A percentile compares a stretch with the other conserved stretches of the same genome.
Conservation (phyloP, 495 filamentous ascomycete genomes). For the Penicillium pulvis region DNA sequence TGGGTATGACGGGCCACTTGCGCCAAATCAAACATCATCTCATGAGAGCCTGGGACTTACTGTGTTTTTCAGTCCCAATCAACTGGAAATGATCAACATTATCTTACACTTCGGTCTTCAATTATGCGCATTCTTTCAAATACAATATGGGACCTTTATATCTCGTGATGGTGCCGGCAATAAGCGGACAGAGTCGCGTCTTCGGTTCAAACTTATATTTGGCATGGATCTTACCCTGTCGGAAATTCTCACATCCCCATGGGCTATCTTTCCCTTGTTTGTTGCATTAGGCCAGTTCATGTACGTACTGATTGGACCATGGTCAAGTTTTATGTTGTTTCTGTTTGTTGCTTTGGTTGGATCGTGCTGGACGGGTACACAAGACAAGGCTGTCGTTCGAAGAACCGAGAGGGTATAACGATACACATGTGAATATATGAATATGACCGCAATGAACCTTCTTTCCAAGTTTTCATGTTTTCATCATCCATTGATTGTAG, state of each 20-base stretch:
- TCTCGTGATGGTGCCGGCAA: background rate
- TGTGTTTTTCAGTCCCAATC: background rate
- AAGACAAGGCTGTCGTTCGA: background rate
- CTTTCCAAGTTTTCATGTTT: background rate
- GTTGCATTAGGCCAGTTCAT: background rate
- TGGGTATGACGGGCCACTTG: background rate
- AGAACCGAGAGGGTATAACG: background rate
- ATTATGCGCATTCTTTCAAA: background rate
- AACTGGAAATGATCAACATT: background rate
- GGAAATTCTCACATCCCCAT: background rate
- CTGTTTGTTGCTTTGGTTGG: background rate
- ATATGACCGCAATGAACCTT: background rate
- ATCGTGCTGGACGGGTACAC: background rate
- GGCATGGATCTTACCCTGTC: background rate
- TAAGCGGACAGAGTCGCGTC: background rate
- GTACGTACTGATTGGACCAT: background rate
- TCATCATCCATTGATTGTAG: background rate
- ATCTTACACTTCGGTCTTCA: background rate
- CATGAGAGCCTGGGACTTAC: background rate
- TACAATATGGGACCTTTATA: background rate
- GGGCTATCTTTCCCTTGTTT: background rate
- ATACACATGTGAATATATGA: background rate
- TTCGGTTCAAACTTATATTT: background rate
- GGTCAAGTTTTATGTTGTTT: background rate
- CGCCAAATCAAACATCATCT: background rate